These are phyloP conservation scores for Pichia ethanolica DNA, from an alignment of 805 yeast genomes.

Conservation along the genomic window DNA sequence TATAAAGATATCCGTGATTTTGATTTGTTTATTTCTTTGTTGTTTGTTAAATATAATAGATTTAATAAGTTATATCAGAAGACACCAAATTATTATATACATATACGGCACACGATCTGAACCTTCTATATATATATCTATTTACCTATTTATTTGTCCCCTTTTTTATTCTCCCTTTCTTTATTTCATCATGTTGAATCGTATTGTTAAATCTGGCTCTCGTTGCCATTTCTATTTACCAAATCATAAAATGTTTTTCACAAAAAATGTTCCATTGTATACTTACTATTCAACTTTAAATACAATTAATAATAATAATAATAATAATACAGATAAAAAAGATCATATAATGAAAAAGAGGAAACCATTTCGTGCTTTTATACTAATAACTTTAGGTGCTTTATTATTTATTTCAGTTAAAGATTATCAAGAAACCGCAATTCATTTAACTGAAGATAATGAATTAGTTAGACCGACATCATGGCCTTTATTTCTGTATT, in stretches of 20 bases:
- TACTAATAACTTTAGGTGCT: conserved; percentile 8
- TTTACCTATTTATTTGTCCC: no score
- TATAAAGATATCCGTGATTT: no score
- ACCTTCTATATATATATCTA: no score
- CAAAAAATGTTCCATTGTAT: not conserved
- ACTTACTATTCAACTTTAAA: not conserved
- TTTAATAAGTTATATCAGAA: no score
- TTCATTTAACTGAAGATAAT: conserved; percentile 23
- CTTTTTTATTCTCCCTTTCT: no score
- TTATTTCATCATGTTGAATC: not conserved
- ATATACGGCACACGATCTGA: not conserved
- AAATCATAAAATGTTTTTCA: not conserved
- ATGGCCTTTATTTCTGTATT: conserved; percentile 86
- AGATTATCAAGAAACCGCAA: conserved; percentile 13
- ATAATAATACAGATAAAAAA: no score
- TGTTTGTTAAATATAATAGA: no score
- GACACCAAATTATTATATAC: no score
- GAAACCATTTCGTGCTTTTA: conserved; percentile 6
- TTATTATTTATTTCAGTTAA: conserved; percentile 11
- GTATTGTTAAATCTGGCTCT: not conserved
- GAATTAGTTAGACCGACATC: conserved; percentile 52
- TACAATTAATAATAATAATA: not conserved
- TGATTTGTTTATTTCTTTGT: no score
- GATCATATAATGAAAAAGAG: not conserved
- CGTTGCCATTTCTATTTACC: not conserved